These are phyloP conservation scores for Batkoa obscura DNA, from an alignment of 371 early-diverging fungal genomes.

Conservation along the genomic window DNA sequence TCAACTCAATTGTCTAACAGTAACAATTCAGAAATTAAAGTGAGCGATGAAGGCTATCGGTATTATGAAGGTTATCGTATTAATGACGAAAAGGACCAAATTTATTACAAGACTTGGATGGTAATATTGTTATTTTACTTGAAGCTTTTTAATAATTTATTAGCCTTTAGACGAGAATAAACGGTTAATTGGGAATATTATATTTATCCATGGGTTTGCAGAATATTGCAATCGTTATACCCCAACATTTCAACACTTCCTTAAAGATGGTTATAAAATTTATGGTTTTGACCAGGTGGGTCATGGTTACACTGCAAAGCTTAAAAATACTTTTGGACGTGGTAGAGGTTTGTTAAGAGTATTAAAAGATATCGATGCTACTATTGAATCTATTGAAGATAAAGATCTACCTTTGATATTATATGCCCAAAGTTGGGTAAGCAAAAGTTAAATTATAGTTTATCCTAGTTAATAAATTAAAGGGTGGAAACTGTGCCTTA, in stretches of 20 bases:
- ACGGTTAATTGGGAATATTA: no score
- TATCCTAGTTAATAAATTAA: not conserved
- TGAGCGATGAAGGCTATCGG: no score
- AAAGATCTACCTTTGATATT: slow-evolving; percentile 27
- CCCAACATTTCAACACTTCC: slow-evolving; percentile 25
- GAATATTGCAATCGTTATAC: slow-evolving; percentile 41
- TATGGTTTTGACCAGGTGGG: slow-evolving; percentile 43
- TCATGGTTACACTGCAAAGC: slow-evolving; percentile 33
- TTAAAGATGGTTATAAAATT: slow-evolving; percentile 27
- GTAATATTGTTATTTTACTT: no score
- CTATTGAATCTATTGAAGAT: slow-evolving; percentile 18
- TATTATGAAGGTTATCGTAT: no score
- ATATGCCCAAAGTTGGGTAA: slow-evolving; percentile 44
- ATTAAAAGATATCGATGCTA: slow-evolving; percentile 29
- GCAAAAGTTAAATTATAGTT: not conserved
- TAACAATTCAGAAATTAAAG: no score
- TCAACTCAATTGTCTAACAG: no score
- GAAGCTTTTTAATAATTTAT: no score
- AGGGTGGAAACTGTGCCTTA: slow-evolving; percentile 34
- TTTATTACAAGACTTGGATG: no score
- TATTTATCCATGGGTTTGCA: slow-evolving; percentile 46
- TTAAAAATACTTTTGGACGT: slow-evolving; percentile 23
- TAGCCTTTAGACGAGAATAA: no score
- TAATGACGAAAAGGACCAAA: no score
- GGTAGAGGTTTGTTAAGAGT: slow-evolving; percentile 25